A percentile compares a stretch with the other conserved stretches of the same genome.
Conservation (phyloP, 495 filamentous ascomycete species). For the Saxispiralis lemnorum region DNA sequence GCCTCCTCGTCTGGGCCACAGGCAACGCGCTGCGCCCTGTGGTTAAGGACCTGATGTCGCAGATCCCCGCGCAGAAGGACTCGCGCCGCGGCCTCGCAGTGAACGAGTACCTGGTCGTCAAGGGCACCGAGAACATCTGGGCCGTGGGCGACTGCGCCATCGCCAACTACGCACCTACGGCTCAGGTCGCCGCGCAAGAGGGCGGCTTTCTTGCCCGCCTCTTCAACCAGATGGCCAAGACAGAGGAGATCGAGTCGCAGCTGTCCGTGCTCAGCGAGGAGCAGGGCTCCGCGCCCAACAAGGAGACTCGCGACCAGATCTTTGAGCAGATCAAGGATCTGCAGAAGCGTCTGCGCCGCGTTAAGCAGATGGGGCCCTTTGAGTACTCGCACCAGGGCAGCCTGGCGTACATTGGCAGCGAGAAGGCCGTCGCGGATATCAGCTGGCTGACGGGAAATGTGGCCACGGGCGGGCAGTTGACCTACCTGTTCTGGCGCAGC, state of each 20-base stretch:
- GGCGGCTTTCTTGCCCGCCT: conserved; percentile 86
- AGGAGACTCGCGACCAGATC: conserved; percentile 36
- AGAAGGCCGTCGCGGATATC: conserved; percentile 94
- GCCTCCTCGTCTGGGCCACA: conserved; percentile 93
- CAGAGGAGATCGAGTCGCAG: conserved; percentile 56
- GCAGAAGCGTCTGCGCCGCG: conserved; percentile 68
- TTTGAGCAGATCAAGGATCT: conserved; percentile 61
- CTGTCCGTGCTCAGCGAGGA: conserved; percentile 43
- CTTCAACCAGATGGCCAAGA: conserved; percentile 96
- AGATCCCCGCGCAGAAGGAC: conserved; percentile 86
- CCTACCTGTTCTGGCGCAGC: conserved; percentile 80
- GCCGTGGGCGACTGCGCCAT: conserved; percentile 77
- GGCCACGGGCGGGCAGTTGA: conserved; percentile 49
- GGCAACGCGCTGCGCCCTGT: conserved; percentile 84
- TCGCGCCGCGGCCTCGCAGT: conserved; percentile 87
- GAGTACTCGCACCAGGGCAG: conserved; percentile 95
- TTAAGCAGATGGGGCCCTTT: conserved; percentile 90
- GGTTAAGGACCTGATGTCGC: conserved; percentile 74
- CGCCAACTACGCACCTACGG: conserved; percentile 92
- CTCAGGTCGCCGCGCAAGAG: conserved; percentile 91
- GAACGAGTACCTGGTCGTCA: conserved; percentile 96
- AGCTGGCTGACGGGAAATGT: conserved; percentile 95
- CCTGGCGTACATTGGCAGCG: conserved; percentile 93
- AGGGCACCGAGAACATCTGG: conserved; percentile 93
- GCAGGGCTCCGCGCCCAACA: conserved; percentile 44